Base-by-base conservation (phyloP, 768 basidiomycete species). In the Rhizopogon roseolus region DNA sequence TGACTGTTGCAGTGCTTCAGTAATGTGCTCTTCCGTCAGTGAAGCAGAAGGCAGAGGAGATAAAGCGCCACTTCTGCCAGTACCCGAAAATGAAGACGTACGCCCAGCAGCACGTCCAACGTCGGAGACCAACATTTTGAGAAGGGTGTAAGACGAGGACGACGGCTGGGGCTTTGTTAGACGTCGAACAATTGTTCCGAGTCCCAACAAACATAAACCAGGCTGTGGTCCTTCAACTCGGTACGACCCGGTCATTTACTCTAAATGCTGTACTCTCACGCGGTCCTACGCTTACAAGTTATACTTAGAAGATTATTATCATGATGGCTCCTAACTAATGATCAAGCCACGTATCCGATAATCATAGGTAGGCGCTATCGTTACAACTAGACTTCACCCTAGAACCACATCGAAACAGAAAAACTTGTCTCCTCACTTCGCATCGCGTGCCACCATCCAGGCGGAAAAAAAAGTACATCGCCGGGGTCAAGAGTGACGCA, bases 391-490 rank as follows among this genome's bases (percentile, higher is more conserved):
- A 43, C 56, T 60, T 61, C 64, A 70, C 64, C 22, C 69, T 71
- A 95, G 68, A 92, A 95, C 91, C 92, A 94, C 80, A 93, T 87
- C 32, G 93, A 95, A 43, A 94, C 78, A 41, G 92, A 94, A 65
- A 91, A 86, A 71, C 91, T 93, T 38, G 76, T 82, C 22, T 81
- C 79, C 71, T 91, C 90, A 67, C 84, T 86, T 58, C 85, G 81
- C 88, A 93, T 90, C 16, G 86, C 88, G 68, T 96, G 93, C 93
- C 93, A 96, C 93, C 93, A 96, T 28, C 90, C 85, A 4, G 90
- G 88, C 17, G 96, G 96, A 59, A 98, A 86, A 65, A 90, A 88
- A 42, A 98, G 72, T 41, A 95, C 53, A 69, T 98, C 96, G 0
- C 95, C 96, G 1, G 93, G 85, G 51, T 77, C 72, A 1, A 98